Evolutionary conservation across 2,329 filamentous ascomycete species (phyloP).

Genomic region (Teratosphaeria pseudoeucalypti): DNA sequence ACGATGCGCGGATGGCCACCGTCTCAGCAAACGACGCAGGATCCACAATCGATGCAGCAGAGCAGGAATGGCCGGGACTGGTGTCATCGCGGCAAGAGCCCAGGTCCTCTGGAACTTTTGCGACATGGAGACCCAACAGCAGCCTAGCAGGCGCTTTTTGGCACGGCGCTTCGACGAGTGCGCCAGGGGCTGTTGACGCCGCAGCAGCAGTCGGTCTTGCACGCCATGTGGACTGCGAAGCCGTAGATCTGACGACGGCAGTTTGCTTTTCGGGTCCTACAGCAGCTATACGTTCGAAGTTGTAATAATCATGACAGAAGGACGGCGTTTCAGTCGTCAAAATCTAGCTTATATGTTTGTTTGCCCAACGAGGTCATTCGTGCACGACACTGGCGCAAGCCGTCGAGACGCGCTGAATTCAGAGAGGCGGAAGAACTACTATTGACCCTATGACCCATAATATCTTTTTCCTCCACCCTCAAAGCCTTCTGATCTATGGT

Average conservation of each 20-base stretch:
- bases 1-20: neutral
- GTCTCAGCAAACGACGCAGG: neutral
- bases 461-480: neutral
- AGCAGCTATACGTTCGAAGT: neutral
- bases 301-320: neutral
- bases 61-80: no score
- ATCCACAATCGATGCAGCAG: no score
- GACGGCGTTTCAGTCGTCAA: neutral
- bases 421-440: neutral
- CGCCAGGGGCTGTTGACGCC: neutral
- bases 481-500: no score
- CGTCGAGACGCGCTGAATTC: neutral
- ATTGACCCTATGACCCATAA: neutral
- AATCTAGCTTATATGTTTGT: neutral
- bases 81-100: neutral
- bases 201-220: neutral
- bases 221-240: neutral
- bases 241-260: neutral
- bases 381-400: neutral
- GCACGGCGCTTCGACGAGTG: neutral
- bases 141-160: neutral
- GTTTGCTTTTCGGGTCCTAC: neutral
- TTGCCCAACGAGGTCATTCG: neutral
- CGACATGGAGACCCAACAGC: neutral
- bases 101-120: neutral